Percentiles rank a stretch among this genome's conserved stretches.
phyloP scores from a whole-genome alignment of 148 eudicot species.

The Nepenthes mirabilis region DNA sequence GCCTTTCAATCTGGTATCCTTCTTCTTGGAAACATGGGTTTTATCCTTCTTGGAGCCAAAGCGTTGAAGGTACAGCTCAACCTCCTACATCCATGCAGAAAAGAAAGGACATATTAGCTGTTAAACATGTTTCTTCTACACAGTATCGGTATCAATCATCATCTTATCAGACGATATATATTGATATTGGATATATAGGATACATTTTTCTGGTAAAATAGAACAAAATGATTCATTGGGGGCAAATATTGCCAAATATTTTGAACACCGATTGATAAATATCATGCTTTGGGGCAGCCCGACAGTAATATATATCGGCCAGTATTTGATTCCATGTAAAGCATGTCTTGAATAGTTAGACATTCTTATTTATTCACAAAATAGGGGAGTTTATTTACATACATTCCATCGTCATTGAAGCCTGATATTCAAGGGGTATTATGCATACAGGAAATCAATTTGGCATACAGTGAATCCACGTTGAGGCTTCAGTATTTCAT shows the following conservation, averaged over 20 bases:
- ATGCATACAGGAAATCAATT: constrained; percentile 33
- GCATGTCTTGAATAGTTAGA: too few relatives aligned
- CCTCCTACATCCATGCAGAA: not conserved
- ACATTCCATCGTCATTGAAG: not conserved
- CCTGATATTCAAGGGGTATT: not conserved
- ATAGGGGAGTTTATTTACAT: too few relatives aligned
- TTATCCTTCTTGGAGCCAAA: constrained; percentile 59
- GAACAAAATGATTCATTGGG: too few relatives aligned
- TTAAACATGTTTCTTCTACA: not conserved
- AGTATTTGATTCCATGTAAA: too few relatives aligned
- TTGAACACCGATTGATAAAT: too few relatives aligned
- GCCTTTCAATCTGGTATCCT: constrained; percentile 29
- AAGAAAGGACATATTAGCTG: not conserved
- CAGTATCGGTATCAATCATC: not conserved
- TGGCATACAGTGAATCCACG: constrained; percentile 34
- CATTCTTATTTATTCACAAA: too few relatives aligned
- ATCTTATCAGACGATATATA: too few relatives aligned
- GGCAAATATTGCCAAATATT: too few relatives aligned
- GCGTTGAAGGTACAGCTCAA: constrained; percentile 36
- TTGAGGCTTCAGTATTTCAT: constrained; percentile 54
- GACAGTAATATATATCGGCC: too few relatives aligned
- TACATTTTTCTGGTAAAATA: too few relatives aligned
- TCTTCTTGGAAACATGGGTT: constrained; percentile 45
- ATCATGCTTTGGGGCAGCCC: too few relatives aligned
- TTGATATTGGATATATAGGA: too few relatives aligned